These are phyloP conservation scores for Chlorella sorokiniana DNA, from an alignment of 139 green algal genomes.

Conservation along the genomic window DNA sequence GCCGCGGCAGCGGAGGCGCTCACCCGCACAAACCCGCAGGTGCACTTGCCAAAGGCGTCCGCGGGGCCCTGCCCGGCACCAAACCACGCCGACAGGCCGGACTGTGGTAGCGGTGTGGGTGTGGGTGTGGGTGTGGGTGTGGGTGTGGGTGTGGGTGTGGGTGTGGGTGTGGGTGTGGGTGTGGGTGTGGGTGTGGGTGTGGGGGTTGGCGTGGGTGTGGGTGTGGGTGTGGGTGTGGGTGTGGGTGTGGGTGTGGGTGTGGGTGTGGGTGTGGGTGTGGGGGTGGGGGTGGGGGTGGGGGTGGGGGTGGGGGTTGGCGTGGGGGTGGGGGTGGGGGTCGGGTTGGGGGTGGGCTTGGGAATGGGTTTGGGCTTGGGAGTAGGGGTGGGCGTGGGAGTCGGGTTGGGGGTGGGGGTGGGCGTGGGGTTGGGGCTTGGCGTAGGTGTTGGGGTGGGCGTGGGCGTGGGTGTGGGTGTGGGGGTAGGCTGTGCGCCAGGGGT, in stretches of 20 bases:
- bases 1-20: too few species aligned
- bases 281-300: too few species aligned
- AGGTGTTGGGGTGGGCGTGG: too few species aligned
- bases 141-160: background rate
- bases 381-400: too few species aligned
- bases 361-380: background rate
- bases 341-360: background rate
- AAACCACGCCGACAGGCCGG: background rate
- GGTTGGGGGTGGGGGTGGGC: too few species aligned
- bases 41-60: background rate
- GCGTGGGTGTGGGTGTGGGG: too few species aligned
- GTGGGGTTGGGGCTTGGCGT: too few species aligned
- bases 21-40: background rate
- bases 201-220: background rate
- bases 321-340: background rate
- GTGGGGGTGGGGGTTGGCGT: background rate
- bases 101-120: background rate
- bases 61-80: background rate
- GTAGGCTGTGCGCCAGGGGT: too few species aligned
- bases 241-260: background rate
- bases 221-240: too few species aligned
- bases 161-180: background rate
- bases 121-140: background rate
- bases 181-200: background rate
- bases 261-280: background rate